These are phyloP conservation scores for Drechslerella dactyloides DNA, from an alignment of 2,329 filamentous ascomycete genomes.

Conservation along the genomic window DNA sequence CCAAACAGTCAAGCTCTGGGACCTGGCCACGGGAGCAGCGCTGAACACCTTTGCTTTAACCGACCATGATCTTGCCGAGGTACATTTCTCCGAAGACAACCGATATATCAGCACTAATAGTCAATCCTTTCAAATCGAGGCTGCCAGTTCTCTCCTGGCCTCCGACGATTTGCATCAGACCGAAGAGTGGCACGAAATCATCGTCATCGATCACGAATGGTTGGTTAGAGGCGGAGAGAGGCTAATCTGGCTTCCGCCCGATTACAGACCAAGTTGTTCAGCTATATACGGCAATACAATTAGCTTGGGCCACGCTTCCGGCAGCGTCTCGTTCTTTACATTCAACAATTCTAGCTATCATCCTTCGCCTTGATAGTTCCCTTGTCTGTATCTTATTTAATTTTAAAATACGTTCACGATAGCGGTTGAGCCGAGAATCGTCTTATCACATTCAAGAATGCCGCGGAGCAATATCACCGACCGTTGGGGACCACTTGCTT, in stretches of 20 bases:
- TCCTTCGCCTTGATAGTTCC: no score
- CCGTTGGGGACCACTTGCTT: no score
- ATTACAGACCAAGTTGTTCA: slow-evolving; percentile 8
- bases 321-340: slow-evolving; percentile 13
- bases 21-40: not conserved
- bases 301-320: slow-evolving; percentile 7
- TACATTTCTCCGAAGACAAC: slow-evolving; percentile 2
- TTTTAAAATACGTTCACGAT: no score
- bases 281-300: slow-evolving; percentile 2
- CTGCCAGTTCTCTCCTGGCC: not conserved
- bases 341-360: slow-evolving; percentile 3
- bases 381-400: no score
- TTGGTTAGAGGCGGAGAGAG: slow-evolving; percentile 11
- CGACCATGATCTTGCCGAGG: no score
- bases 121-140: not conserved
- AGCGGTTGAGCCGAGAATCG: no score
- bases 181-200: not conserved
- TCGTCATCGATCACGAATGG: slow-evolving; percentile 17
- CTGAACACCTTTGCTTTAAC: not conserved
- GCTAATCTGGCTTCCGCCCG: slow-evolving; percentile 28
- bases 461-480: no score
- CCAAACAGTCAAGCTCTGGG: not conserved
- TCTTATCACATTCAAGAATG: no score
- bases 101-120: slow-evolving; percentile 5
- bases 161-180: not conserved